Evolutionary conservation across 306 rosid species (phyloP).

Genomic region (Dicorynia guianensis): DNA sequence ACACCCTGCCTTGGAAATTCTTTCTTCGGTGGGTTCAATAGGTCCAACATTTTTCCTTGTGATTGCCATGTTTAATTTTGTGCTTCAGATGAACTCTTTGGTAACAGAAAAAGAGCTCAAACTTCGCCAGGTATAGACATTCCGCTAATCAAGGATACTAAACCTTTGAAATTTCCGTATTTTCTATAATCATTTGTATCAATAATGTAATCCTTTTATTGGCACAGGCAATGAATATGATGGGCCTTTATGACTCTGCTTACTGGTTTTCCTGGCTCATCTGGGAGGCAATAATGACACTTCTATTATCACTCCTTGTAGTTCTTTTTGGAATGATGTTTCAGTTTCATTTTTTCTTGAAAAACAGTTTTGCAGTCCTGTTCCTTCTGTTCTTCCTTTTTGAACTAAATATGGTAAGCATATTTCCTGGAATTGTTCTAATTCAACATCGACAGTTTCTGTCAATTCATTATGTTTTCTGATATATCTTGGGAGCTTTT

Average conservation of each 20-base stretch:
- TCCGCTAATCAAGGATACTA: background rate
- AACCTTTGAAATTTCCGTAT: background rate
- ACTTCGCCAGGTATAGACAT: constrained; percentile 79
- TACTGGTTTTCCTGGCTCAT: constrained; percentile 94
- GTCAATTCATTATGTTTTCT: constrained; percentile 19
- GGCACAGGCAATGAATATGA: constrained; percentile 83
- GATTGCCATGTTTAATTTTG: constrained; percentile 88
- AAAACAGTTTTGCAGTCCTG: constrained; percentile 67
- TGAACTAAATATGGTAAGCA: constrained; percentile 85
- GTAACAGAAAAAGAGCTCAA: constrained; percentile 88
- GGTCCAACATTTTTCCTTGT: constrained; percentile 86
- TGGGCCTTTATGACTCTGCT: constrained; percentile 93
- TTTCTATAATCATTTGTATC: background rate
- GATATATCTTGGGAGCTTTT: background rate
- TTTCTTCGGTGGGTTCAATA: constrained; percentile 48
- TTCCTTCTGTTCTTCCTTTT: constrained; percentile 82
- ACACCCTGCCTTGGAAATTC: constrained; percentile 61
- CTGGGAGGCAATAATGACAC: constrained; percentile 74
- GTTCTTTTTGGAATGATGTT: constrained; percentile 92
- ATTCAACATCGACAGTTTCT: constrained; percentile 12
- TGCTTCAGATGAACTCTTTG: constrained; percentile 80
- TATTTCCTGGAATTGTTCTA: constrained; percentile 22
- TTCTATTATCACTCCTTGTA: constrained; percentile 75
- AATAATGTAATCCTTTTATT: constrained; percentile 24
- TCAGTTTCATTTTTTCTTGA: constrained; percentile 77